Evolutionary conservation across 306 rosid species (phyloP), one percentile per base, ranked within the genome.

Genomic region (Spatholobus suberectus): DNA sequence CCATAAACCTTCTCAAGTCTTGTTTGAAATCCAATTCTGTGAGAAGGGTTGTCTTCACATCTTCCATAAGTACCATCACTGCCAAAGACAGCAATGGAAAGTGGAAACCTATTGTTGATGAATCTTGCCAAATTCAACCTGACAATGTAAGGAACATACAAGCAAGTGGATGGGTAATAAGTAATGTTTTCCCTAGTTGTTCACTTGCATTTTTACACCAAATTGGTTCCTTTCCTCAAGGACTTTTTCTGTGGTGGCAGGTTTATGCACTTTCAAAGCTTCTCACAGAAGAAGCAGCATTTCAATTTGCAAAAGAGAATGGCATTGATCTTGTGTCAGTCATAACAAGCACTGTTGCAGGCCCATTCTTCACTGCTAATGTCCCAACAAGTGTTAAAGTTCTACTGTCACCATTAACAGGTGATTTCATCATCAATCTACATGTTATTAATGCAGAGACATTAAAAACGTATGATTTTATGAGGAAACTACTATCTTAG

Each of bases 81-180:
- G 97, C 92, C 61, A 88, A 80, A 83, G 93, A 94, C 17, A 80
- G 11, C 51, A 21, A 76, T 75, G 96, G 88, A 24, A 85, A 78
- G 49, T 85, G 91, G 93, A 94, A 65, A 79, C 32, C 82, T 23
- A 11, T 84, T 54, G 97, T 90, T 54, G 94, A 94, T 81, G 98
- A 94, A 80, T 86, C 90, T 54, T 92, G 96, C 68, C 92, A 73
- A 87, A 87, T 90, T 27, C 66, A 80, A 8, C 11, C 86, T 32
- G 90, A 90, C n/a, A 87, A 27, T 75, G 83, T 90, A 2, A 83
- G 92, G 94, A 83, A 83, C 24, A 78, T 83, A 23, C 82, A 91
- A 91, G 79, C 94, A 76, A 89, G 75, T 81, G 98, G 97, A 85
- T 92, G 98, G 98, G 97, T 92, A 86, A 51, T 92, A 86, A 51